A percentile compares a stretch with the other conserved stretches of the same genome.
Conservation (phyloP, 345 rosid genomes). For the Limnanthes douglasii region DNA sequence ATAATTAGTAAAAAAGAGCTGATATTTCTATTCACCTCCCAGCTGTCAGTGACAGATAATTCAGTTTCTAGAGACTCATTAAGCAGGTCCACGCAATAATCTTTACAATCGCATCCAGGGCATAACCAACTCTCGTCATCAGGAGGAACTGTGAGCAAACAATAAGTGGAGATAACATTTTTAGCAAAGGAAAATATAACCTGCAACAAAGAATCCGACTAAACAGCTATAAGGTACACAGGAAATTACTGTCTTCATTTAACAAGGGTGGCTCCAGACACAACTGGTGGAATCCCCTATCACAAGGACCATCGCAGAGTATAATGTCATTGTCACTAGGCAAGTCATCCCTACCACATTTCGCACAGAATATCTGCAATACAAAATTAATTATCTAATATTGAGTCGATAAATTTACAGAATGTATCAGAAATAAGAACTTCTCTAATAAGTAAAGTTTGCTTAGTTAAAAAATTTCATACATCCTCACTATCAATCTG, state of each 20-base stretch:
- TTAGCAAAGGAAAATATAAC: constrained; percentile 6
- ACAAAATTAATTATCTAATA: constrained; percentile 13
- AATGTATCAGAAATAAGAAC: no score
- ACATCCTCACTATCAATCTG: constrained; percentile 94
- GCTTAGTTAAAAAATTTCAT: no score
- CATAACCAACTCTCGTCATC: constrained; percentile 95
- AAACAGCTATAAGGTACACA: constrained; percentile 10
- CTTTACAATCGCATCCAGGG: constrained; percentile 91
- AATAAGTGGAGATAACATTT: constrained; percentile 8
- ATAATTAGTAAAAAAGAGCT: background rate
- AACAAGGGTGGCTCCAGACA: constrained; percentile 79
- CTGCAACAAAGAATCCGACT: no score
- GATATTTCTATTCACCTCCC: constrained; percentile 58
- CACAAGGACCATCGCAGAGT: constrained; percentile 94
- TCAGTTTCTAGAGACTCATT: constrained; percentile 68
- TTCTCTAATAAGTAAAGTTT: no score
- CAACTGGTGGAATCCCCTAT: constrained; percentile 86
- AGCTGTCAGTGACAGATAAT: constrained; percentile 38
- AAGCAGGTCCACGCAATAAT: constrained; percentile 52
- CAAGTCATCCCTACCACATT: constrained; percentile 84
- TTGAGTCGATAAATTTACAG: constrained; percentile 1
- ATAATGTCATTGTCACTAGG: constrained; percentile 73
- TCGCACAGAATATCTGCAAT: constrained; percentile 90
- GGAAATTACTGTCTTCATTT: constrained; percentile 75
- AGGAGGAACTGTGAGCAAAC: constrained; percentile 60